Base-by-base conservation (phyloP, 2,329 filamentous ascomycete species). In the Monosporascus sp. region DNA sequence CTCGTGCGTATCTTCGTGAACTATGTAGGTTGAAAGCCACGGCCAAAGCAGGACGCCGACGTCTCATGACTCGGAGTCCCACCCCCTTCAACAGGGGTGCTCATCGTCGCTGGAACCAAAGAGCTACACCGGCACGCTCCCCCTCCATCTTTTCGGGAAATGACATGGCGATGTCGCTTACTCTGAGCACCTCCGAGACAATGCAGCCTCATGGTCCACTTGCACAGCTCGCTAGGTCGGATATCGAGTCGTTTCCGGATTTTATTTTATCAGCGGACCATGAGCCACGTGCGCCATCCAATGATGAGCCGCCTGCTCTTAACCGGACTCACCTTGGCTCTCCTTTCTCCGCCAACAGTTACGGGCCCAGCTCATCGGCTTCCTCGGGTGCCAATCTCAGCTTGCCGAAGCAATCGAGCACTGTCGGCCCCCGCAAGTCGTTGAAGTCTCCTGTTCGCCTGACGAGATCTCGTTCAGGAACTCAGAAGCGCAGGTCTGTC, bases 191-290 rank as follows among this genome's bases (percentile, higher is more conserved):
- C 1, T 78, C 84, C 2, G 81, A 85, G 43, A 78, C 78, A 2
- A 87, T 88, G 85, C 80, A 86, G 59, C 79, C 78, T 0, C 72
- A 80, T 51, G 84, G 82, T 3, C 81, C 83, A 9, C 63, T 88
- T 51, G 83, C 84, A 2, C 80, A 81, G 59, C 74, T 87, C 43
- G 78, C 80, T n/a, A 71, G 71, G 51, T 78, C 78, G 3, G 67
- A 64, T 4, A 59, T 65, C 3, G 68, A 69, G 48, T 59, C 62
- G 15, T 48, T 57, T 50, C 51, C 51, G 18, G 60, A 63, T 28
- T 38, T 55, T 51, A 37, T 52, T 15, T 43, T 22, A 20, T 46
- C 46, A 11, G 37, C 44, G 5, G 55, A 60, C 22, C 46, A 51
- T 20, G 54, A 54, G 18, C 35, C 9, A 41, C 38, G 46, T 18